phyloP scores from a whole-genome alignment of 2,329 filamentous ascomycete species.

The Fusarium coicis region DNA sequence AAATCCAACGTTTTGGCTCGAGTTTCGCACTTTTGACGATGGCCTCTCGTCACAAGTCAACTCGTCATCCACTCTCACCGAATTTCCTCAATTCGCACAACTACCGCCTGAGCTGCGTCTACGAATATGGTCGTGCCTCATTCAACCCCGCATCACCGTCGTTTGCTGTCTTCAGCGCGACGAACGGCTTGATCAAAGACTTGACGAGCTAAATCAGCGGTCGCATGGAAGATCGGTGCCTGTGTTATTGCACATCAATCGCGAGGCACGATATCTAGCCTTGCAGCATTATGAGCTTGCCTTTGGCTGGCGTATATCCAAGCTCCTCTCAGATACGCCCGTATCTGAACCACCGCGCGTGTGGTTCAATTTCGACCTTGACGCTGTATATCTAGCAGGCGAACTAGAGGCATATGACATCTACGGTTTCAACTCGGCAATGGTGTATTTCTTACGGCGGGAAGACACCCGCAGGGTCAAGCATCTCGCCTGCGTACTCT shows the following conservation, averaged over 20 bases:
- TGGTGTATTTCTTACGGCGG: constrained; percentile 59
- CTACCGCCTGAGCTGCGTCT: constrained; percentile 61
- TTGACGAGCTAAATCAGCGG: constrained; percentile 42
- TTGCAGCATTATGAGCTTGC: constrained; percentile 57
- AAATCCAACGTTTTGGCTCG: constrained; percentile 55
- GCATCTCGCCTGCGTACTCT: constrained; percentile 57
- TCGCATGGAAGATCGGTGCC: constrained; percentile 48
- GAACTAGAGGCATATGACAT: constrained; percentile 60
- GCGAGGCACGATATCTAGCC: constrained; percentile 56
- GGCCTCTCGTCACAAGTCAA: constrained; percentile 44
- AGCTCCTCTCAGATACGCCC: constrained; percentile 50
- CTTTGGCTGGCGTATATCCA: constrained; percentile 60
- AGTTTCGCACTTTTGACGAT: constrained; percentile 58
- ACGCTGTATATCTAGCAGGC: constrained; percentile 60
- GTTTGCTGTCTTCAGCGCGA: constrained; percentile 55
- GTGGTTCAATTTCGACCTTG: constrained; percentile 61
- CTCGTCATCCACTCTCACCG: constrained; percentile 26
- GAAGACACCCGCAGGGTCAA: constrained; percentile 57
- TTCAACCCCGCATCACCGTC: constrained; percentile 58
- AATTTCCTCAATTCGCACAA: constrained; percentile 52
- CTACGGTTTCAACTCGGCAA: constrained; percentile 59
- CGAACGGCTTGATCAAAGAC: constrained; percentile 43
- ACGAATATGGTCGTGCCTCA: constrained; percentile 58
- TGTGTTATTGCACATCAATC: constrained; percentile 57
- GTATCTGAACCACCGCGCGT: constrained; percentile 51